Evolutionary conservation across 805 yeast genomes (phyloP).

Genomic region (Monosporozyma yasuniensis): DNA sequence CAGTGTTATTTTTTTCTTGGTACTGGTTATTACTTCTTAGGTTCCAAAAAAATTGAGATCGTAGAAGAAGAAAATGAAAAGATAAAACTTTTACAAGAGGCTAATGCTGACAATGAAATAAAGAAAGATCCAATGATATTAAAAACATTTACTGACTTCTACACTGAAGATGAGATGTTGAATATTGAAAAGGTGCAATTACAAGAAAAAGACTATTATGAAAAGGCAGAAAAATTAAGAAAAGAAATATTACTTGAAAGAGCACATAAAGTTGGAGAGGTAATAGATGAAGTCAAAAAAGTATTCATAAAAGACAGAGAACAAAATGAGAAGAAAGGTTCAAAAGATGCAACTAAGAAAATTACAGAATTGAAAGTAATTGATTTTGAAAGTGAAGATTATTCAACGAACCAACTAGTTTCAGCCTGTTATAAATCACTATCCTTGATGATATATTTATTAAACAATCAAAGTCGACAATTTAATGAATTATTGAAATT

Average conservation of each 20-base stretch:
- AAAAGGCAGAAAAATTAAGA: slow-evolving; percentile 54
- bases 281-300: slow-evolving; percentile 20
- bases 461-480: slow-evolving; percentile 23
- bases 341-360: not conserved
- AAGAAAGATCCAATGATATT: not conserved
- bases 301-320: slow-evolving; percentile 7
- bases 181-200: slow-evolving; percentile 31
- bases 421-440: slow-evolving; percentile 18
- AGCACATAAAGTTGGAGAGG: slow-evolving; percentile 22
- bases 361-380: slow-evolving; percentile 8
- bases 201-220: slow-evolving; percentile 46
- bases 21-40: slow-evolving; percentile 24
- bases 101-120: not conserved
- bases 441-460: slow-evolving; percentile 5
- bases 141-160: slow-evolving; percentile 16
- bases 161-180: slow-evolving; percentile 22
- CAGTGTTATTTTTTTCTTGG: slow-evolving; percentile 72
- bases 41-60: slow-evolving; percentile 21
- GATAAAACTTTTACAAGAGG: slow-evolving; percentile 3
- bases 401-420: slow-evolving; percentile 13
- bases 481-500: slow-evolving; percentile 15
- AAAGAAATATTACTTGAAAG: slow-evolving; percentile 38
- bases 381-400: slow-evolving; percentile 14
- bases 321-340: not conserved
- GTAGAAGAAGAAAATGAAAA: slow-evolving; percentile 26